phyloP scores from a whole-genome alignment of 345 rosid species.

The Odontarrhena argentea region DNA sequence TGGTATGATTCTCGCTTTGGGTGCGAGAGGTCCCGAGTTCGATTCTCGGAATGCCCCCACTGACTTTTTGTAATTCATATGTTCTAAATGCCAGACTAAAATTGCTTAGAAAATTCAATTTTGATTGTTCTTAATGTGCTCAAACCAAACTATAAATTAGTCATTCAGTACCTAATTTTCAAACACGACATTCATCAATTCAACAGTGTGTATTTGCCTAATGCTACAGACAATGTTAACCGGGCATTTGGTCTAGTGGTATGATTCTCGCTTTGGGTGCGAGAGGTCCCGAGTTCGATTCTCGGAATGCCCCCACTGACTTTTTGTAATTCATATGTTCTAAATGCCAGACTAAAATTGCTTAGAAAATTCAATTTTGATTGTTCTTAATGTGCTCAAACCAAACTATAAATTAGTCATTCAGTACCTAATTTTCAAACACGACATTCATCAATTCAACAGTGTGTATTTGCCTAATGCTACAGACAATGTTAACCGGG shows the following conservation, averaged over 20 bases:
- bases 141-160: too few relatives aligned
- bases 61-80: not conserved
- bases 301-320: slow-evolving; percentile 59
- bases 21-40: slow-evolving; percentile 72
- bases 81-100: not conserved
- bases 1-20: slow-evolving; percentile 81
- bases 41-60: slow-evolving; percentile 68
- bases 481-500: slow-evolving; percentile 28
- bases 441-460: not conserved
- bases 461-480: not conserved
- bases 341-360: not conserved
- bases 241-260: slow-evolving; percentile 82
- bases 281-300: slow-evolving; percentile 78
- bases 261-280: slow-evolving; percentile 89
- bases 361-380: not conserved
- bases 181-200: not conserved
- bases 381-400: slow-evolving; percentile 9
- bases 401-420: too few relatives aligned
- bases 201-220: not conserved
- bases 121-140: slow-evolving; percentile 6
- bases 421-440: not conserved
- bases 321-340: not conserved
- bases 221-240: too few relatives aligned
- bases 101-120: not conserved
- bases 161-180: not conserved